Conservation (phyloP, 129 eudicot species). For the Apium graveolens region DNA sequence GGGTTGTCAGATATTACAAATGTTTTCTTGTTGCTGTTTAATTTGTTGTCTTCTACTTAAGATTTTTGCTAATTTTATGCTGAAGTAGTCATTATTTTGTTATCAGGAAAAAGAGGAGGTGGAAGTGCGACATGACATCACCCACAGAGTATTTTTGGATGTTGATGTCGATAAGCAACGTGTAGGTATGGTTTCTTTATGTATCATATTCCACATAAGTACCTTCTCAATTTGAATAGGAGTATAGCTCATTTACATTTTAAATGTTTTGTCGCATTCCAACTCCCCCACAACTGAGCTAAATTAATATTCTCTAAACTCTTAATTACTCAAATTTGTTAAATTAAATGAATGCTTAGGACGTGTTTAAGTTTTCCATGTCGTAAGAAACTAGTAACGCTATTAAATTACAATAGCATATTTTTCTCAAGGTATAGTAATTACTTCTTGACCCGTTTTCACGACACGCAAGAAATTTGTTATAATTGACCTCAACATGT, state of each 20-base stretch:
- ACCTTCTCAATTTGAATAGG: background rate
- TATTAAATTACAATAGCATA: background rate
- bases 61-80: background rate
- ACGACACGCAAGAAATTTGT: background rate
- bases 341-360: background rate
- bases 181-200: constrained; percentile 47
- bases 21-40: background rate
- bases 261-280: background rate
- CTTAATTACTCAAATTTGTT: background rate
- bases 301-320: background rate
- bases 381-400: background rate
- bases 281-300: background rate
- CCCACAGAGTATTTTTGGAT: constrained; percentile 76
- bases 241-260: background rate
- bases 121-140: constrained; percentile 68
- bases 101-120: constrained; percentile 50
- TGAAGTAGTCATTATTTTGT: background rate
- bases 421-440: background rate
- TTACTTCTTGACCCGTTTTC: background rate
- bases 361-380: background rate
- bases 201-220: background rate
- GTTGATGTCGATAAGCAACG: constrained; percentile 93
- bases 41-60: background rate
- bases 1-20: background rate
- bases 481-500: background rate